Conservation (phyloP, 257 asterid genomes). For the Nicotiana benthamiana region DNA sequence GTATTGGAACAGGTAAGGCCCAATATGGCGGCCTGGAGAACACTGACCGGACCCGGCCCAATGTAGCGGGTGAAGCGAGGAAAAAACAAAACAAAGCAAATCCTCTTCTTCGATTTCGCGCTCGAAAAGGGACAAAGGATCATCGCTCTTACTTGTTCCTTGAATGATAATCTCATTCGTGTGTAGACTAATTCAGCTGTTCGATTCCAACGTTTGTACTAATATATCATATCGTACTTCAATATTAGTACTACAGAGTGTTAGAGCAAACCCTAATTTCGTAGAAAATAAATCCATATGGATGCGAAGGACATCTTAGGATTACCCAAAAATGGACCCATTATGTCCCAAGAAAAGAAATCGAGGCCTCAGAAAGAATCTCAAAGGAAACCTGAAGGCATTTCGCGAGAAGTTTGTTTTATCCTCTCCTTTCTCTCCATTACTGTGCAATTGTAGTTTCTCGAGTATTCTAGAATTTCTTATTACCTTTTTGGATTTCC, state of each 20-base stretch:
- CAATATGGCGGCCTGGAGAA: background rate
- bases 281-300: conserved; percentile 27
- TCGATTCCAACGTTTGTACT: background rate
- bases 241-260: background rate
- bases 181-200: background rate
- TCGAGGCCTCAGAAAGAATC: conserved; percentile 85
- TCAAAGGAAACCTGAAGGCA: conserved; percentile 96
- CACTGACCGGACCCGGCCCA: no score
- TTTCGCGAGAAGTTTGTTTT: conserved; percentile 72
- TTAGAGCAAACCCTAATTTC: conserved; percentile 8
- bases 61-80: background rate
- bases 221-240: background rate
- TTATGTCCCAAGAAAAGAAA: conserved; percentile 58
- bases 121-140: background rate
- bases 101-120: conserved; percentile 6
- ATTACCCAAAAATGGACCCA: conserved; percentile 56
- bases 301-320: conserved; percentile 97
- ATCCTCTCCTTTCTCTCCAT: background rate
- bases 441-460: background rate
- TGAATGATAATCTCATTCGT: background rate
- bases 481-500: conserved; percentile 7
- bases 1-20: background rate
- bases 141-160: background rate
- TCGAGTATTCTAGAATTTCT: conserved; percentile 4
- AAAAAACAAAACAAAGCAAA: background rate